Conservation (phyloP, 2,329 filamentous ascomycete genomes). For the Calonectria fujianensis region DNA sequence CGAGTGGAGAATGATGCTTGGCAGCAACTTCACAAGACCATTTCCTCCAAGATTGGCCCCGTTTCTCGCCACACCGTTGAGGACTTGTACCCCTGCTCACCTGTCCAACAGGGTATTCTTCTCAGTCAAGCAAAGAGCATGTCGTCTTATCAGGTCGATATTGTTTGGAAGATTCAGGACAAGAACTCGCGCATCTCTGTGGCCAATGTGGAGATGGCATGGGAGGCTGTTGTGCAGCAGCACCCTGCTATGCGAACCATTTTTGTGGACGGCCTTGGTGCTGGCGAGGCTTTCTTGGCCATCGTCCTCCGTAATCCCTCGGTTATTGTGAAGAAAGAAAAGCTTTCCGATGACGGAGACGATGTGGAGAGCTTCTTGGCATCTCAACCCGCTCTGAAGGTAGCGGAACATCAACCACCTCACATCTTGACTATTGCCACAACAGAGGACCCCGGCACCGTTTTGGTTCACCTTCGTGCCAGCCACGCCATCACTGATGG, state of each 20-base stretch:
- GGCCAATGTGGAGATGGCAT: conserved; percentile 9
- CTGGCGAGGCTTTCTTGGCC: conserved; percentile 12
- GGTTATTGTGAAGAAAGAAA: conserved; percentile 5
- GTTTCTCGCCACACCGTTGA: conserved; percentile 19
- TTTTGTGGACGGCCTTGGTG: conserved; percentile 33
- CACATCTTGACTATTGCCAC: conserved; percentile 4
- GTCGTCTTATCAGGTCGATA: conserved; percentile 13
- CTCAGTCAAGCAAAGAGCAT: conserved; percentile 34
- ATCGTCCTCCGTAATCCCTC: not conserved
- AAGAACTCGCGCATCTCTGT: not conserved
- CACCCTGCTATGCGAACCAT: conserved; percentile 35
- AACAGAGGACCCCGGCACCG: not conserved
- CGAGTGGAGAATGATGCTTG: conserved; percentile 23
- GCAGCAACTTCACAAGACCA: conserved; percentile 19
- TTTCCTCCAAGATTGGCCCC: conserved; percentile 25
- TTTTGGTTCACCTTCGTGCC: conserved; percentile 17
- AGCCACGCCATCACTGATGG: conserved; percentile 16
- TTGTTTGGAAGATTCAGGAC: conserved; percentile 28
- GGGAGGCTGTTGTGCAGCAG: conserved; percentile 20
- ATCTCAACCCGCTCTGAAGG: conserved; percentile 5
- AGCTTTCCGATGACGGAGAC: not conserved
- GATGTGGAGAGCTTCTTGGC: conserved; percentile 8
- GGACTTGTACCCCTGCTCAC: conserved; percentile 36
- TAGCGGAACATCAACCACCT: conserved; percentile 4
- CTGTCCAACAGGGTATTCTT: conserved; percentile 36